phyloP scores from a whole-genome alignment of 2,329 filamentous ascomycete species.

The Arthrinium phaeospermum region DNA sequence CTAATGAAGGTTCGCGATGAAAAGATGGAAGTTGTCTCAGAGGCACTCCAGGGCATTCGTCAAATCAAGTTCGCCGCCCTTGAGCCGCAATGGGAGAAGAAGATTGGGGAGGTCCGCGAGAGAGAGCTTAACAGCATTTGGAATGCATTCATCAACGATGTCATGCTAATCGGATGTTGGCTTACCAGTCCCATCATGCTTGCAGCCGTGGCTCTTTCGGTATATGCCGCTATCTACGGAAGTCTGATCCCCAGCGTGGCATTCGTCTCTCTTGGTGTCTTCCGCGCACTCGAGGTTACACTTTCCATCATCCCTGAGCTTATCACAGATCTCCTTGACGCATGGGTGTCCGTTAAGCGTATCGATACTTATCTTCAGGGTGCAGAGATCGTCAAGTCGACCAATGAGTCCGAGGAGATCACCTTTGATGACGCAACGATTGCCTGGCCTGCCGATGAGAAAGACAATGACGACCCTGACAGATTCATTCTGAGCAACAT shows the following conservation, averaged over 20 bases:
- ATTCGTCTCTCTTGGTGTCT: conserved; percentile 78
- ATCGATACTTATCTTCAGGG: conserved; percentile 74
- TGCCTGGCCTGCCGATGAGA: conserved; percentile 74
- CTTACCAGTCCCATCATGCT: conserved; percentile 76
- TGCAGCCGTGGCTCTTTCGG: conserved; percentile 71
- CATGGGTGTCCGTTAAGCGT: conserved; percentile 73
- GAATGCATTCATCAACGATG: conserved; percentile 69
- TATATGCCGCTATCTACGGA: conserved; percentile 70
- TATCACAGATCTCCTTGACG: conserved; percentile 72
- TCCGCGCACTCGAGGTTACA: conserved; percentile 74
- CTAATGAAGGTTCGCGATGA: conserved; percentile 79
- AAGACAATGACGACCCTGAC: conserved; percentile 60
- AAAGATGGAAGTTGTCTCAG: conserved; percentile 77
- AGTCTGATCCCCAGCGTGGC: conserved; percentile 73
- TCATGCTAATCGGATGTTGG: conserved; percentile 70
- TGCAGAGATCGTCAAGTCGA: conserved; percentile 64
- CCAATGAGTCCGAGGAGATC: conserved; percentile 63
- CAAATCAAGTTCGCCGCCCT: conserved; percentile 86
- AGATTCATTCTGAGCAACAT: conserved; percentile 70
- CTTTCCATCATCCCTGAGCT: conserved; percentile 76
- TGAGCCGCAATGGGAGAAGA: conserved; percentile 75
- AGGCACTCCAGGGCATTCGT: conserved; percentile 78
- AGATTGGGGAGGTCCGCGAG: conserved; percentile 68
- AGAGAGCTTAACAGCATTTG: conserved; percentile 72
- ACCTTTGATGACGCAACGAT: conserved; percentile 71